phyloP scores from a whole-genome alignment of 2,329 filamentous ascomycete species.

The Dactylellina haptotyla region DNA sequence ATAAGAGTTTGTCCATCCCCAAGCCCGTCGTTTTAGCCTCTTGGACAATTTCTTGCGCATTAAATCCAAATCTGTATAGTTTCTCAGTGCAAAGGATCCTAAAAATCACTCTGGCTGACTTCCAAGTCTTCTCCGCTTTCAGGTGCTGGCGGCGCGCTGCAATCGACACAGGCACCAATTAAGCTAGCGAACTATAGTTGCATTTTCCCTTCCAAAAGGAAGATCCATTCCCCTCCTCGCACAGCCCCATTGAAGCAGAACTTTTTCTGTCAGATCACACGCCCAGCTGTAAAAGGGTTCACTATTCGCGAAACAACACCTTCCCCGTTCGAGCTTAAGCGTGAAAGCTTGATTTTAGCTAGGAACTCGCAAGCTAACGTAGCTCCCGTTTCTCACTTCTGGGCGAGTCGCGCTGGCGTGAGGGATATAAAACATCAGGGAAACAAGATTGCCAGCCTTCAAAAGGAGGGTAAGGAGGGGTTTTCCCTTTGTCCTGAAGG shows the following conservation, averaged over 20 bases:
- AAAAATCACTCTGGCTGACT: background rate
- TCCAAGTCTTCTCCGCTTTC: background rate
- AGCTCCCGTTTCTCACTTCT: slow-evolving; percentile 6
- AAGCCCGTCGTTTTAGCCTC: too few relatives aligned
- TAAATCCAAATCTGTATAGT: too few relatives aligned
- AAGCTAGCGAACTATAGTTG: background rate
- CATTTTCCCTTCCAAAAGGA: background rate
- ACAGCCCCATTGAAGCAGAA: slow-evolving; percentile 22
- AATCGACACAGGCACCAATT: background rate
- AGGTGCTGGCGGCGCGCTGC: background rate
- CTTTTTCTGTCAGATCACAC: too few relatives aligned
- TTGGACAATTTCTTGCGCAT: too few relatives aligned
- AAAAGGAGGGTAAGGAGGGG: background rate
- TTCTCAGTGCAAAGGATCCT: background rate
- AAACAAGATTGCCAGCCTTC: slow-evolving; percentile 4
- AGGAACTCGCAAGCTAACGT: slow-evolving; percentile 13
- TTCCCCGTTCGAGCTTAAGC: slow-evolving; percentile 4
- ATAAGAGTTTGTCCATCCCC: slow-evolving; percentile 64
- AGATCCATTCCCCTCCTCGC: slow-evolving; percentile 1
- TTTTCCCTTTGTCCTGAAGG: background rate
- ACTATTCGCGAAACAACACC: too few relatives aligned
- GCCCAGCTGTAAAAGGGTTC: too few relatives aligned
- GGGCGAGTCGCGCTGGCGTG: slow-evolving; percentile 34
- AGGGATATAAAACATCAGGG: slow-evolving; percentile 50
- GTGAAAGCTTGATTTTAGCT: slow-evolving; percentile 1